Conservation (phyloP, 1,284 basidiomycete species). For the Naganishia cerealis region DNA sequence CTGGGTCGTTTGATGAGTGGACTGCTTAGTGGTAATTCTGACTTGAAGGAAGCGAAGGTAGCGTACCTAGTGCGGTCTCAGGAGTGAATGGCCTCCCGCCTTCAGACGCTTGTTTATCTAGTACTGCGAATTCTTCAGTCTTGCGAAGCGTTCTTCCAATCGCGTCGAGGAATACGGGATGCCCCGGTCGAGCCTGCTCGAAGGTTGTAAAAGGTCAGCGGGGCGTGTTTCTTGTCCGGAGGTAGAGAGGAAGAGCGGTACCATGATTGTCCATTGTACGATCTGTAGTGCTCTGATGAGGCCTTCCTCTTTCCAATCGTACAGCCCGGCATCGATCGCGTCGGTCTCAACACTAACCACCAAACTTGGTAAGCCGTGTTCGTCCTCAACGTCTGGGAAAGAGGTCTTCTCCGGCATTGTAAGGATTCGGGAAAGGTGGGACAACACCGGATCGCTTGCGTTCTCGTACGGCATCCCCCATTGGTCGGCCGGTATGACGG, state of each 20-base stretch:
- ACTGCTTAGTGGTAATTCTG: not conserved
- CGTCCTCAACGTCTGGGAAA: constrained; percentile 37
- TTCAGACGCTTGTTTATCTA: constrained; percentile 31
- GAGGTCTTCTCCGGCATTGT: constrained; percentile 18
- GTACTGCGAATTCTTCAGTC: constrained; percentile 38
- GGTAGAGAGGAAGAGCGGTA: not conserved
- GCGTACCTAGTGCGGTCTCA: constrained; percentile 37
- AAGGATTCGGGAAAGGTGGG: constrained; percentile 39
- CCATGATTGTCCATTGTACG: constrained; percentile 46
- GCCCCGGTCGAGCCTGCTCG: constrained; percentile 42
- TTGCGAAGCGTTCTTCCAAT: constrained; percentile 41
- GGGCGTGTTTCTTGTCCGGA: not conserved
- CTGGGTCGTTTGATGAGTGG: not conserved
- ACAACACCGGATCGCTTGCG: constrained; percentile 38
- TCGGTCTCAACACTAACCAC: constrained; percentile 44
- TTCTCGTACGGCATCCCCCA: constrained; percentile 41
- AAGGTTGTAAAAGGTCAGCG: not conserved
- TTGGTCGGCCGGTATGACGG: constrained; percentile 9
- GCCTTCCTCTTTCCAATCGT: constrained; percentile 37
- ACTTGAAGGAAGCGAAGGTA: not conserved
- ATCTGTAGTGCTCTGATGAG: constrained; percentile 45
- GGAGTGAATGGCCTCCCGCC: constrained; percentile 38
- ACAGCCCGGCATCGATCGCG: constrained; percentile 42
- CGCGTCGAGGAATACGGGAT: constrained; percentile 47
- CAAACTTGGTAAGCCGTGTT: constrained; percentile 38